phyloP scores from a whole-genome alignment of 768 basidiomycete genomes.

The Suillus sp. region DNA sequence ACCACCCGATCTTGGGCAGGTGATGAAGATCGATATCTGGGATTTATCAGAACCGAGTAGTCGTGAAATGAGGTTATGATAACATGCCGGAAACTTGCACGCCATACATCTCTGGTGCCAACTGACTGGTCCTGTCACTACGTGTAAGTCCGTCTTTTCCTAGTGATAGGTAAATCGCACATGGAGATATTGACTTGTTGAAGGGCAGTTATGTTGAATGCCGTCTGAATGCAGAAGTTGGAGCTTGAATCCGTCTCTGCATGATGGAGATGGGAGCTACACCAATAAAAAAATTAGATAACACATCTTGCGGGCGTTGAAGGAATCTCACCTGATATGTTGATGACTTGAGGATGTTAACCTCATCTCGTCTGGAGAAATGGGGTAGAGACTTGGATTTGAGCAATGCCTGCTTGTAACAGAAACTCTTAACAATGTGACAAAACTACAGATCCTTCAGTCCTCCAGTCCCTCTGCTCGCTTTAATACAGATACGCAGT shows the following conservation, averaged over 20 bases:
- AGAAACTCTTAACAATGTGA: background rate
- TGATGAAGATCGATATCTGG: slow-evolving; percentile 8
- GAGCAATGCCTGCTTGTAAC: background rate
- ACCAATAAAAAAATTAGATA: background rate
- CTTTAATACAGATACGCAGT: slow-evolving; percentile 1
- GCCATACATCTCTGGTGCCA: background rate
- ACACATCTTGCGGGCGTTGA: background rate
- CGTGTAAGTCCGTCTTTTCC: background rate
- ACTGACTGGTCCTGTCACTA: background rate
- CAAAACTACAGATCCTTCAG: background rate
- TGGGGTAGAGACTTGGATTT: background rate
- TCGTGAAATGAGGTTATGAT: background rate
- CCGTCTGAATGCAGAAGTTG: background rate
- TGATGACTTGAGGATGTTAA: background rate
- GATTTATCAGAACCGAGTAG: background rate
- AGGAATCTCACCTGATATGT: background rate
- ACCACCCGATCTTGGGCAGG: slow-evolving; percentile 11
- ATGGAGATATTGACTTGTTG: background rate
- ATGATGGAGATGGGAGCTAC: slow-evolving; percentile 1
- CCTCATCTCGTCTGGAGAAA: background rate
- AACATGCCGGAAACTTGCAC: background rate
- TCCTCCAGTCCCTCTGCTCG: no score
- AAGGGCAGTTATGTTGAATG: background rate
- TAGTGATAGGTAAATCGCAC: background rate
- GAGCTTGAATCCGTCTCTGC: slow-evolving; percentile 1